phyloP scores from a whole-genome alignment of 768 basidiomycete species.

The Mycena venus region DNA sequence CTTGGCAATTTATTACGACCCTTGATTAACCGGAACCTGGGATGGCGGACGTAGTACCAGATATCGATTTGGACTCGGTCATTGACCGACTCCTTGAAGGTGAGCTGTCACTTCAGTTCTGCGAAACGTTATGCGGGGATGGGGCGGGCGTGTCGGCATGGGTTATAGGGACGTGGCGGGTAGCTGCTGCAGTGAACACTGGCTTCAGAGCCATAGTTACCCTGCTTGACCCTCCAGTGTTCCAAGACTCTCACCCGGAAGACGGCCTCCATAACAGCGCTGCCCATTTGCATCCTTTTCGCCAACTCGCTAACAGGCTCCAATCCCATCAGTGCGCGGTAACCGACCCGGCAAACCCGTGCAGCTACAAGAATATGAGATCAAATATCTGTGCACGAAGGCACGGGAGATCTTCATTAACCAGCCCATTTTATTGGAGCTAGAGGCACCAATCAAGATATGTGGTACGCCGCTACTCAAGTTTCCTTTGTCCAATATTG shows the following conservation, averaged over 20 bases:
- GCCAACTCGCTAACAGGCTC: background rate
- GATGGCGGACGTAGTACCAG: constrained; percentile 87
- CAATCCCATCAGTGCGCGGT: constrained; percentile 82
- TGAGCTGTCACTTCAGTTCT: constrained; percentile 59
- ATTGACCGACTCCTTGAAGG: constrained; percentile 99
- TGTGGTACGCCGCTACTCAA: constrained; percentile 73
- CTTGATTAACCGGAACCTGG: constrained; percentile 12
- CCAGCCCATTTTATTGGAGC: constrained; percentile 96
- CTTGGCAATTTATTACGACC: constrained; percentile 20
- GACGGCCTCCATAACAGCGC: background rate
- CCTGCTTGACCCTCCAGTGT: background rate
- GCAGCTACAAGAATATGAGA: constrained; percentile 98
- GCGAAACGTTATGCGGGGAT: background rate
- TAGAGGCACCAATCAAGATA: constrained; percentile 99
- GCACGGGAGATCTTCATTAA: constrained; percentile 99
- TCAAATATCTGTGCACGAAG: constrained; percentile 99
- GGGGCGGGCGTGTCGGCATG: background rate
- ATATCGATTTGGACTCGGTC: constrained; percentile 99
- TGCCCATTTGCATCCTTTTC: background rate
- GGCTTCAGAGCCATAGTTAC: background rate
- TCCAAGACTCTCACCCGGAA: background rate
- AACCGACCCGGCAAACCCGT: constrained; percentile 99
- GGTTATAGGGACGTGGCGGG: background rate
- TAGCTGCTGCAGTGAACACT: constrained; percentile 15
- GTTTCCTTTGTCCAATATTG: background rate